Base-by-base conservation (phyloP, 2,329 filamentous ascomycete genomes). In the Hypoxylon sp. region DNA sequence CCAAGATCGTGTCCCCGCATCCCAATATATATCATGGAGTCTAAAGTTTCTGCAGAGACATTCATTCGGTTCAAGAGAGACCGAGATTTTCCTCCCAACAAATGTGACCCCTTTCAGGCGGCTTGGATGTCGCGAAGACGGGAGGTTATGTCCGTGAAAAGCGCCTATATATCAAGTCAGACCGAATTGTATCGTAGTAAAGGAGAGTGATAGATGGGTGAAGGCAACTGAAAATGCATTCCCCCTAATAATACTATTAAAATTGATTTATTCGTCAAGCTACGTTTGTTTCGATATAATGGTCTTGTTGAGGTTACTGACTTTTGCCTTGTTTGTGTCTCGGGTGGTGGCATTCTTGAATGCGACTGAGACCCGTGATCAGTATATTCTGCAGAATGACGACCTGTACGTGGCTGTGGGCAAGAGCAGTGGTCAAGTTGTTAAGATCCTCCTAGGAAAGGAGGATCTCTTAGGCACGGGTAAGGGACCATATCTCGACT, bases 401-500 rank as follows among this genome's bases (percentile, higher is more conserved):
- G 78, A 79, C 8, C 74, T 81, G 14, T 74, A 75, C 54, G 77
- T 79, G 3, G 78, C 79, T 11, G 76, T 82, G 13, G 68, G 72
- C 65, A 82, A 82, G 72, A 73, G 71, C 0, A 79, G 71, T 33
- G 81, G 80, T 11, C 75, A 77, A 39, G 74, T 82, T 46, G 73
- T 76, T 11, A 74, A 78, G 54, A 73, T 82, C 29, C 72, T 73
- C 0, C 77, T 82, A 14, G 80, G 81, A 14, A 74, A 74, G n/a
- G 73, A 80, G 46, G 84, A 89, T 69, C 80, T 90, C 1, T 80
- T 90, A 1, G 86, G 87, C 3, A 78, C 79, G 1, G 60, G 82
- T 6, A 73, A 70, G 29, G 87, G 87, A 0, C 86, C 87, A 0
- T 90, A 90, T 72, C 83, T 90, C 2, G 88, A 91, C 74, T 90